Evolutionary conservation across 768 basidiomycete species (phyloP).

Genomic region (Sarcodon sp.): DNA sequence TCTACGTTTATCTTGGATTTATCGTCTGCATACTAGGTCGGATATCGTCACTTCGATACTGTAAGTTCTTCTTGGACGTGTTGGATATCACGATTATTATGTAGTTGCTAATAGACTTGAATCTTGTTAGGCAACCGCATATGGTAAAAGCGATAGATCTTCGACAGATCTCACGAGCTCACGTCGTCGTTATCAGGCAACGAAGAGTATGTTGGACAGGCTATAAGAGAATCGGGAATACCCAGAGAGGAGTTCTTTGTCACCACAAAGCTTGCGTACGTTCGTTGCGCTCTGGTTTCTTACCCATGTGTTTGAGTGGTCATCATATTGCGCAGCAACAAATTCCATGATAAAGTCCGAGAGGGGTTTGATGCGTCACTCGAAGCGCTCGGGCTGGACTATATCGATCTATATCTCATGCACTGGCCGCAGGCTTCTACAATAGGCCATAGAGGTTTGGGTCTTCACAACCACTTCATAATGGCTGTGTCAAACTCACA

Average conservation of each 20-base stretch:
- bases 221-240: constrained; percentile 22
- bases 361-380: constrained; percentile 17
- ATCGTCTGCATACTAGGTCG: too few relatives aligned
- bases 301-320: constrained; percentile 12
- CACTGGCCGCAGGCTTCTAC: constrained; percentile 33
- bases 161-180: too few relatives aligned
- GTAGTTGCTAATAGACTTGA: too few relatives aligned
- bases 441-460: constrained; percentile 16
- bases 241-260: constrained; percentile 25
- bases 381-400: constrained; percentile 15
- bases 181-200: too few relatives aligned
- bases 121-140: too few relatives aligned
- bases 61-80: too few relatives aligned
- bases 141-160: too few relatives aligned
- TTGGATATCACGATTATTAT: too few relatives aligned
- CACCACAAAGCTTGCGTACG: constrained; percentile 10
- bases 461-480: background rate
- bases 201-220: too few relatives aligned
- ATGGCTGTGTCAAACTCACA: background rate
- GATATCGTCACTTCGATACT: too few relatives aligned
- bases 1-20: too few relatives aligned
- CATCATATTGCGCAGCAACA: constrained; percentile 16
- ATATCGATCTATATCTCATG: constrained; percentile 28
- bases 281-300: constrained; percentile 6
- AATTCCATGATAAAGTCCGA: constrained; percentile 20